Evolutionary conservation across 202 grass and related monocot genomes (phyloP).

Genomic region (Eragrostis tef): DNA sequence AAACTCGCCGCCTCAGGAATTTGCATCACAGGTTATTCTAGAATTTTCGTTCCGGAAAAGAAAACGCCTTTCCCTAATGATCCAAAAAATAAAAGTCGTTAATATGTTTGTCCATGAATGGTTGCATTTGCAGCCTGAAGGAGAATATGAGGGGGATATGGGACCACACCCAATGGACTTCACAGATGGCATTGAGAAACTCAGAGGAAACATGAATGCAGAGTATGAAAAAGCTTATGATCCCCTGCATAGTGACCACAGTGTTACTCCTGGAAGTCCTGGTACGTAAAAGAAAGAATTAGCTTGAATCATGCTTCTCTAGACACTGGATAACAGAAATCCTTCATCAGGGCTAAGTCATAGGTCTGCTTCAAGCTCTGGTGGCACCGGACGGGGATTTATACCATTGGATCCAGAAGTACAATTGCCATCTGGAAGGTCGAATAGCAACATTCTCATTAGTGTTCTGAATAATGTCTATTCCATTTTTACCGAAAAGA

Average conservation of each 20-base stretch:
- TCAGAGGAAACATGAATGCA: conserved; percentile 56
- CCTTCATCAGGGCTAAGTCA: conserved; percentile 50
- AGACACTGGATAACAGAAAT: conserved; percentile 38
- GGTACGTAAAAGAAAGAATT: conserved; percentile 56
- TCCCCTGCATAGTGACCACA: conserved; percentile 54
- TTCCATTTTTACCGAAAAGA: conserved; percentile 25
- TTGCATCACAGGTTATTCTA: conserved; percentile 56
- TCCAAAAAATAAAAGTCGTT: conserved; percentile 18
- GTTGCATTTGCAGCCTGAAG: conserved; percentile 60
- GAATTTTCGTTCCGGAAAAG: conserved; percentile 34
- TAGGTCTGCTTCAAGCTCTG: conserved; percentile 71
- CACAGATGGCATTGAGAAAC: conserved; percentile 60
- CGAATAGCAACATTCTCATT: conserved; percentile 22
- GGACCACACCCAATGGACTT: conserved; percentile 46
- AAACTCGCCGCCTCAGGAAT: conserved; percentile 40
- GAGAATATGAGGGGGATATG: conserved; percentile 53
- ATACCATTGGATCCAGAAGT: conserved; percentile 58
- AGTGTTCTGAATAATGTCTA: conserved; percentile 2
- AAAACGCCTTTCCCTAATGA: conserved; percentile 1
- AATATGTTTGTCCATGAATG: conserved; percentile 19
- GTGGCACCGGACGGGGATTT: conserved; percentile 57
- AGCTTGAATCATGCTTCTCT: conserved; percentile 25
- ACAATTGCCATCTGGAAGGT: conserved; percentile 54
- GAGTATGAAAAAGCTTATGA: conserved; percentile 52
- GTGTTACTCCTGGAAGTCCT: conserved; percentile 72